Conservation (phyloP, 345 rosid genomes). For the Zanthoxylum bungeanum region DNA sequence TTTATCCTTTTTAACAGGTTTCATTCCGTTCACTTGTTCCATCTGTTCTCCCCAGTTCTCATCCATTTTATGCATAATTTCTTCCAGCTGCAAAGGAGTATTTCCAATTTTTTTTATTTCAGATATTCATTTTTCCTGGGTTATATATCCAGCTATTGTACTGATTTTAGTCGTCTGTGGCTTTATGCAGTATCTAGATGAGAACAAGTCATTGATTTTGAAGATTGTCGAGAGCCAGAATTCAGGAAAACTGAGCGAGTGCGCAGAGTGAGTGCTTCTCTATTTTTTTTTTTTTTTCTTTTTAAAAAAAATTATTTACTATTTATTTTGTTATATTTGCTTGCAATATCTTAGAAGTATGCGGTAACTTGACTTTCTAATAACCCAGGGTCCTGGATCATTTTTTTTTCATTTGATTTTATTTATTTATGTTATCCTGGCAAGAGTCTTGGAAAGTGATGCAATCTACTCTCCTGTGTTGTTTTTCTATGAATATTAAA, state of each 20-base stretch:
- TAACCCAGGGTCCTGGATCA: background rate
- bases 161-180: slow-evolving; percentile 10
- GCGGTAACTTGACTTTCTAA: background rate
- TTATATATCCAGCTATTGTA: background rate
- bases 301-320: background rate
- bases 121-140: background rate
- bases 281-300: background rate
- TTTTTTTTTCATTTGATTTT: background rate
- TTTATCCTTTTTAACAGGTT: background rate
- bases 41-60: background rate
- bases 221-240: slow-evolving; percentile 99
- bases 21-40: background rate
- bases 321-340: background rate
- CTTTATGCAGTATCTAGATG: slow-evolving; percentile 82
- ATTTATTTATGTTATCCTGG: background rate
- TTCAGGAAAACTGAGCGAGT: slow-evolving; percentile 87
- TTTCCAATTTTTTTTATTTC: too few relatives aligned
- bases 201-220: slow-evolving; percentile 98
- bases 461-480: background rate
- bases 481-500: background rate
- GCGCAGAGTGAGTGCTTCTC: slow-evolving; percentile 80
- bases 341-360: background rate
- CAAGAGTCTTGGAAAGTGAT: background rate
- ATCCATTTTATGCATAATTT: background rate
- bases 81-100: background rate